Conservation (phyloP, 805 yeast genomes). For the Henningerozyma blattae region DNA sequence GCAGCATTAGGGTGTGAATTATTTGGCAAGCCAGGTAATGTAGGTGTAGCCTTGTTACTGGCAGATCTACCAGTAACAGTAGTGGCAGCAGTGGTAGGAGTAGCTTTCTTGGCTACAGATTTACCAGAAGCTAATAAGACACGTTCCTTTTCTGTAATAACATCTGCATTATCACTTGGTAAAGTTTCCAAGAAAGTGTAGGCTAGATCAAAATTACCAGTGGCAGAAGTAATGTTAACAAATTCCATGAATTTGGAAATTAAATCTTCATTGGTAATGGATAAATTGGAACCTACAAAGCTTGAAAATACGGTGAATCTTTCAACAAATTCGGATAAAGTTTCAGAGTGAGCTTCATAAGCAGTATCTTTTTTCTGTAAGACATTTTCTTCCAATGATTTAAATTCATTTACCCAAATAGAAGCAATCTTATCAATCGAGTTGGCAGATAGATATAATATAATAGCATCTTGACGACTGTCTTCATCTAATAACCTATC, state of each 20-base stretch:
- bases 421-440: slow-evolving; percentile 66
- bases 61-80: neutral
- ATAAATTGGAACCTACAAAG: slow-evolving; percentile 12
- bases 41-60: neutral
- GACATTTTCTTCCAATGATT: slow-evolving; percentile 32
- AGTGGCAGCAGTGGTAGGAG: slow-evolving; percentile 1
- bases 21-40: neutral
- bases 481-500: slow-evolving; percentile 51
- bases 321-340: slow-evolving; percentile 72
- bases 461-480: slow-evolving; percentile 61
- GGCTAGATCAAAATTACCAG: slow-evolving; percentile 79
- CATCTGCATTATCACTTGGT: slow-evolving; percentile 64
- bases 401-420: slow-evolving; percentile 76
- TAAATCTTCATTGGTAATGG: slow-evolving; percentile 23
- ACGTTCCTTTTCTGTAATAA: slow-evolving; percentile 67
- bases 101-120: slow-evolving; percentile 4
- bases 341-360: slow-evolving; percentile 73
- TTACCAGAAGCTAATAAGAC: slow-evolving; percentile 52
- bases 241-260: slow-evolving; percentile 61
- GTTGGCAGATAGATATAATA: slow-evolving; percentile 69
- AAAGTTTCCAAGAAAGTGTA: slow-evolving; percentile 52
- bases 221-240: slow-evolving; percentile 64
- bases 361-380: slow-evolving; percentile 37
- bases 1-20: neutral
- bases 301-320: slow-evolving; percentile 55